A percentile compares a stretch with the other conserved stretches of the same genome.
phyloP scores from a whole-genome alignment of 164 flowering plant species.

The Dillenia suffruticosa region DNA sequence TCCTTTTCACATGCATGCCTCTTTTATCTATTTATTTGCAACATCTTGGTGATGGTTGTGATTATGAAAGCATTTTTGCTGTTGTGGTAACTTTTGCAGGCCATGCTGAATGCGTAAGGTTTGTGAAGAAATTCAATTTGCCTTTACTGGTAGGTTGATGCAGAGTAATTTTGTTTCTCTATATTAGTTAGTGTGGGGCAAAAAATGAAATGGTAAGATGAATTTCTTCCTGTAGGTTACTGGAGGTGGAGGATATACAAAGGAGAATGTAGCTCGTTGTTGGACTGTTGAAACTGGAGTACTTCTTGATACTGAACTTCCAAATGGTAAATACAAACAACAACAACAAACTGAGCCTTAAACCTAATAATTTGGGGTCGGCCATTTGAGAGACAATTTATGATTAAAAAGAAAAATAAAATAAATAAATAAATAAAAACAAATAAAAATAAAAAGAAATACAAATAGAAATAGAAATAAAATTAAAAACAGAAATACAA shows the following conservation, averaged over 20 bases:
- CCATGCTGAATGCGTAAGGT: slow-evolving; percentile 92
- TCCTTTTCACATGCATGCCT: neutral
- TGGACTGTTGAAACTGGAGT: slow-evolving; percentile 98
- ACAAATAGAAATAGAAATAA: too few species aligned
- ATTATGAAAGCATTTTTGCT: slow-evolving; percentile 1
- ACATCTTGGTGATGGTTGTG: slow-evolving; percentile 1
- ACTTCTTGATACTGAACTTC: slow-evolving; percentile 85
- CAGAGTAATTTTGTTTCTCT: neutral
- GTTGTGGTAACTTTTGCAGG: slow-evolving; percentile 40
- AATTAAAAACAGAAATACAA: too few species aligned
- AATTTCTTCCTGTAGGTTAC: slow-evolving; percentile 58
- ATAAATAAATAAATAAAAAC: too few species aligned
- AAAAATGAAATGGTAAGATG: too few species aligned
- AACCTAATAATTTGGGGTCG: too few species aligned
- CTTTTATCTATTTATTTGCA: neutral
- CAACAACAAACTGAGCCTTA: too few species aligned
- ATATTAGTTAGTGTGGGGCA: too few species aligned
- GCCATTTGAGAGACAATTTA: too few species aligned
- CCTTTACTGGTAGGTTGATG: slow-evolving; percentile 74
- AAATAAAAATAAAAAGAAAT: too few species aligned
- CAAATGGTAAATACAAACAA: slow-evolving; percentile 54
- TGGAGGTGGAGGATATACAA: slow-evolving; percentile 99
- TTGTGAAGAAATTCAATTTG: slow-evolving; percentile 89
- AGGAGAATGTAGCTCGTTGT: slow-evolving; percentile 97
- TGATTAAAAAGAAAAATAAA: too few species aligned